Conservation (phyloP, 2,329 filamentous ascomycete species). For the Alternaria conjuncta region DNA sequence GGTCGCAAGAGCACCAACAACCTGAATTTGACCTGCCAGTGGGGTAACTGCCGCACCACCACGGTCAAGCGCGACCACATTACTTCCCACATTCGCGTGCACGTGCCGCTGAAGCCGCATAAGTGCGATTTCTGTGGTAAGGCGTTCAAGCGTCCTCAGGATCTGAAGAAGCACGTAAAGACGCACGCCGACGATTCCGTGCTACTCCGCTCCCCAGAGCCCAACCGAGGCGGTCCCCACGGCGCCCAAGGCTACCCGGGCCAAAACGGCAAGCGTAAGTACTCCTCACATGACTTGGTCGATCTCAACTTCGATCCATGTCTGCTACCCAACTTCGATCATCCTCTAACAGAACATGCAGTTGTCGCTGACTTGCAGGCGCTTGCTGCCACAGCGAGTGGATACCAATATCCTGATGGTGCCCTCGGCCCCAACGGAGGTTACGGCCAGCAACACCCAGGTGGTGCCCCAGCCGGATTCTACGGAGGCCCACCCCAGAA, state of each 20-base stretch:
- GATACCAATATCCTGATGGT: conserved; percentile 56
- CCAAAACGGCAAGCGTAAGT: conserved; percentile 51
- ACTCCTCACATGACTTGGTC: conserved; percentile 8
- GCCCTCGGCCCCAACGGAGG: conserved; percentile 43
- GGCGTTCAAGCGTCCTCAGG: conserved; percentile 98
- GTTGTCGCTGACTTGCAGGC: conserved; percentile 57
- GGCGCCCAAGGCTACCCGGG: conserved; percentile 45
- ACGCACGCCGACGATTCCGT: conserved; percentile 97
- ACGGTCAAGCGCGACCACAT: conserved; percentile 99
- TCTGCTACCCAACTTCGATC: conserved; percentile 24
- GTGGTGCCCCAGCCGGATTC: conserved; percentile 53
- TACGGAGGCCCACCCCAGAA: conserved; percentile 63
- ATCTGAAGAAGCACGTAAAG: conserved; percentile 99
- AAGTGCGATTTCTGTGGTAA: conserved; percentile 99
- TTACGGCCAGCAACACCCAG: conserved; percentile 60
- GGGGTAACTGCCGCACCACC: conserved; percentile 94
- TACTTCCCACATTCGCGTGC: conserved; percentile 97
- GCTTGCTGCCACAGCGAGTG: conserved; percentile 56
- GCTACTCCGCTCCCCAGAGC: conserved; percentile 68
- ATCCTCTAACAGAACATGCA: conserved; percentile 45
- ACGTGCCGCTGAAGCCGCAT: conserved; percentile 98
- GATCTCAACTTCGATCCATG: not conserved
- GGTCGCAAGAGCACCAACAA: conserved; percentile 99
- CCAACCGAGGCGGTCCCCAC: conserved; percentile 55
- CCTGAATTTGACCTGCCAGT: conserved; percentile 94